A percentile compares a stretch with the other conserved stretches of the same genome.
These are phyloP conservation scores for Talaromyces sp. DNA, from an alignment of 2,329 filamentous ascomycete genomes.

Conservation along the genomic window DNA sequence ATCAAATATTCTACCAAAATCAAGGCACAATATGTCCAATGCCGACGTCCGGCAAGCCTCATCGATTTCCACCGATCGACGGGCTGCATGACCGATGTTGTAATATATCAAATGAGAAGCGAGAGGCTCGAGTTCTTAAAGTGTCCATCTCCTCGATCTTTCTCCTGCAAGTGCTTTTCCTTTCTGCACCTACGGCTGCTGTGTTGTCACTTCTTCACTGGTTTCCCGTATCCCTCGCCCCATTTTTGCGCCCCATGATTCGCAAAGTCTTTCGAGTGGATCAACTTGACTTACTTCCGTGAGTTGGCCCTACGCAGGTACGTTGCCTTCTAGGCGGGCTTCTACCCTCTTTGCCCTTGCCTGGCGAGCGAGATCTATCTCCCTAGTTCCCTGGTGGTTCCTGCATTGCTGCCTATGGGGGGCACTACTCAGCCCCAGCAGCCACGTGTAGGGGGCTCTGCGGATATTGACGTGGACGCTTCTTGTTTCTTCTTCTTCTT, in stretches of 20 bases:
- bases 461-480: constrained; percentile 2
- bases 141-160: constrained; percentile 31
- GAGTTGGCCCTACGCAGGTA: constrained; percentile 22
- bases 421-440: neutral
- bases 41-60: constrained; percentile 38
- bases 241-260: constrained; percentile 23
- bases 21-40: constrained; percentile 30
- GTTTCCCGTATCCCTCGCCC: constrained; percentile 9
- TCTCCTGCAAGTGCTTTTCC: constrained; percentile 28
- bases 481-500: neutral
- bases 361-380: neutral
- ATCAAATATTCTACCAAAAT: neutral
- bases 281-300: constrained; percentile 15
- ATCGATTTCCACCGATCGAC: constrained; percentile 45
- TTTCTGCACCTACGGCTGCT: constrained; percentile 19
- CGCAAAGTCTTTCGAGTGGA: constrained; percentile 15
- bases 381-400: constrained; percentile 7
- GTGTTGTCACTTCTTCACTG: constrained; percentile 27
- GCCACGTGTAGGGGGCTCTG: constrained; percentile 24
- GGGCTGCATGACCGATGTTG: constrained; percentile 48
- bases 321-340: constrained; percentile 6
- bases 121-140: constrained; percentile 40
- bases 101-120: constrained; percentile 50
- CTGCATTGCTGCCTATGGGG: constrained; percentile 18
- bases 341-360: neutral